Conservation (phyloP, 495 filamentous ascomycete species). For the Aspergillus bertholletiae region DNA sequence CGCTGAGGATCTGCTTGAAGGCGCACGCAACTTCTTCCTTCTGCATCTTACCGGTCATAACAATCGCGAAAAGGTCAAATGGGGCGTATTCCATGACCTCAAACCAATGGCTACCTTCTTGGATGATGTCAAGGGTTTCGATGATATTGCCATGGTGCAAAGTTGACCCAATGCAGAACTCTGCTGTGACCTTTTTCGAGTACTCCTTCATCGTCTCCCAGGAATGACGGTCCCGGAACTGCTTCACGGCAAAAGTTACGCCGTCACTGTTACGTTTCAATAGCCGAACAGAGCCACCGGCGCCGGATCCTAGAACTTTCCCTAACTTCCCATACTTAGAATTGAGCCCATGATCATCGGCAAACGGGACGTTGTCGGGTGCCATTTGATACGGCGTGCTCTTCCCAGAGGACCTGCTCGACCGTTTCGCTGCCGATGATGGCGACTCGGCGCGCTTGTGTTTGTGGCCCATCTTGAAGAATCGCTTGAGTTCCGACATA, state of each 20-base stretch:
- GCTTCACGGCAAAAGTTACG: conserved; percentile 94
- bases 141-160: conserved; percentile 98
- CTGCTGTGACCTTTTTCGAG: conserved; percentile 97
- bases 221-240: conserved; percentile 87
- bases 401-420: conserved; percentile 46
- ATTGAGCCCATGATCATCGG: conserved; percentile 85
- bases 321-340: conserved; percentile 95
- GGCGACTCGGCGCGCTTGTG: conserved; percentile 65
- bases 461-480: conserved; percentile 74
- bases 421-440: conserved; percentile 37
- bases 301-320: conserved; percentile 88
- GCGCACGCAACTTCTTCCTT: conserved; percentile 86
- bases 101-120: conserved; percentile 94
- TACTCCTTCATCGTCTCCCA: conserved; percentile 95
- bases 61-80: conserved; percentile 93
- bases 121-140: conserved; percentile 93
- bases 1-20: conserved; percentile 91
- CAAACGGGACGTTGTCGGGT: conserved; percentile 74
- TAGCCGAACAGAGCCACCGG: conserved; percentile 90
- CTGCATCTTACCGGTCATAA: conserved; percentile 98
- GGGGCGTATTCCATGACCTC: conserved; percentile 99
- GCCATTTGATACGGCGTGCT: conserved; percentile 57
- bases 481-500: conserved; percentile 91
- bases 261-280: conserved; percentile 90
- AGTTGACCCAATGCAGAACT: conserved; percentile 97